Evolutionary conservation across 2,329 filamentous ascomycete genomes (phyloP).

Genomic region (Colletotrichum tanaceti): DNA sequence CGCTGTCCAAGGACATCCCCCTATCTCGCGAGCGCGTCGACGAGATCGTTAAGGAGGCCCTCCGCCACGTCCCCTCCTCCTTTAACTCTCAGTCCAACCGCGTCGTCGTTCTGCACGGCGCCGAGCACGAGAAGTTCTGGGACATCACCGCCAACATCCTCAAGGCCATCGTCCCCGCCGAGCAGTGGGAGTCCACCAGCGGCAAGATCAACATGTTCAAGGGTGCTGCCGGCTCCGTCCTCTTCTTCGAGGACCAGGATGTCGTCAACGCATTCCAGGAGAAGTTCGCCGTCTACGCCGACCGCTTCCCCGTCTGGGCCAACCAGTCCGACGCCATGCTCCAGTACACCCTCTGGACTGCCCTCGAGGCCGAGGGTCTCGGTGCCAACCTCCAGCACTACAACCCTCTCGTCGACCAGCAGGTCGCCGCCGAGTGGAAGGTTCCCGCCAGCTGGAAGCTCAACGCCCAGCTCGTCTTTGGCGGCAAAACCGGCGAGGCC

Average conservation of each 20-base stretch:
- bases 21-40: constrained; percentile 69
- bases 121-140: constrained; percentile 91
- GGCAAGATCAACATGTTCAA: constrained; percentile 68
- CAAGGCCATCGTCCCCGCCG: constrained; percentile 74
- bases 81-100: constrained; percentile 93
- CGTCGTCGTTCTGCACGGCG: constrained; percentile 80
- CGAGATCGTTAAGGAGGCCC: constrained; percentile 72
- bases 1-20: constrained; percentile 72
- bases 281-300: constrained; percentile 78
- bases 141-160: constrained; percentile 74
- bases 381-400: constrained; percentile 95
- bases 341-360: constrained; percentile 84
- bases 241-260: constrained; percentile 87
- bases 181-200: constrained; percentile 67
- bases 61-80: constrained; percentile 78
- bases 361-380: constrained; percentile 84
- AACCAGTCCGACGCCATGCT: constrained; percentile 84
- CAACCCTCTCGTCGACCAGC: constrained; percentile 84
- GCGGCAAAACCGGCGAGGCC: constrained; percentile 67
- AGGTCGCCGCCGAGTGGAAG: constrained; percentile 76
- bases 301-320: constrained; percentile 83
- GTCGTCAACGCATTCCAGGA: constrained; percentile 74
- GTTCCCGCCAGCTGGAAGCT: constrained; percentile 80
- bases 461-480: constrained; percentile 87
- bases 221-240: constrained; percentile 80